A percentile compares a stretch with the other conserved stretches of the same genome.
These are phyloP conservation scores for Fragaria iinumae DNA, from an alignment of 306 rosid genomes.

Conservation along the genomic window DNA sequence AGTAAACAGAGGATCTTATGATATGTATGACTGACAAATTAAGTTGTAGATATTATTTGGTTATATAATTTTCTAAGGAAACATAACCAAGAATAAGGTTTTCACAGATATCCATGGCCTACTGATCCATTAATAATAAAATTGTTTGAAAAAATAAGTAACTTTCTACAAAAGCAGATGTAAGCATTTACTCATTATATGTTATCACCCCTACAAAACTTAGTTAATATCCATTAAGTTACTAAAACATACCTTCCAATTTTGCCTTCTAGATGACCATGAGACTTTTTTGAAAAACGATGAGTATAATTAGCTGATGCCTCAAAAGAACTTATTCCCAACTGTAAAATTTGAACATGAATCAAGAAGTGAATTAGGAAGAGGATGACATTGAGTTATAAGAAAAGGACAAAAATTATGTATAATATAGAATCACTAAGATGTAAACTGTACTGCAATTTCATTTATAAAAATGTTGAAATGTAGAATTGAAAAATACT, in stretches of 20 bases:
- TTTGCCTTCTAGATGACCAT: constrained; percentile 76
- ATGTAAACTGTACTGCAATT: neutral
- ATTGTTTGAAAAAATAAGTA: neutral
- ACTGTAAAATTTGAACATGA: constrained; percentile 51
- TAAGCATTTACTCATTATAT: neutral
- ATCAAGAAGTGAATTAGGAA: constrained; percentile 16
- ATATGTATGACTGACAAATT: neutral
- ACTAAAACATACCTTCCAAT: constrained; percentile 70
- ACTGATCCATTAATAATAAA: neutral
- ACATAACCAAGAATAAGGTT: neutral
- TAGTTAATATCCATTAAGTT: constrained; percentile 17
- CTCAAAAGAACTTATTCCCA: constrained; percentile 71
- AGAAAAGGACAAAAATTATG: neutral
- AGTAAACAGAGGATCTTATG: neutral
- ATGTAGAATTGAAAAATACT: neutral
- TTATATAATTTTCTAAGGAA: neutral
- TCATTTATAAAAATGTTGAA: neutral
- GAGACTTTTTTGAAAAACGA: constrained; percentile 80
- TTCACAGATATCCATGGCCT: neutral
- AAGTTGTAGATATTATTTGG: neutral
- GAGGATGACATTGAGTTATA: neutral
- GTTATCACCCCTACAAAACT: neutral
- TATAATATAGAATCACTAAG: neutral
- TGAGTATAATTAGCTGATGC: constrained; percentile 69
- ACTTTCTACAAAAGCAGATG: neutral